phyloP scores from a whole-genome alignment of 257 asterid genomes.

The Cruciata laevipes region DNA sequence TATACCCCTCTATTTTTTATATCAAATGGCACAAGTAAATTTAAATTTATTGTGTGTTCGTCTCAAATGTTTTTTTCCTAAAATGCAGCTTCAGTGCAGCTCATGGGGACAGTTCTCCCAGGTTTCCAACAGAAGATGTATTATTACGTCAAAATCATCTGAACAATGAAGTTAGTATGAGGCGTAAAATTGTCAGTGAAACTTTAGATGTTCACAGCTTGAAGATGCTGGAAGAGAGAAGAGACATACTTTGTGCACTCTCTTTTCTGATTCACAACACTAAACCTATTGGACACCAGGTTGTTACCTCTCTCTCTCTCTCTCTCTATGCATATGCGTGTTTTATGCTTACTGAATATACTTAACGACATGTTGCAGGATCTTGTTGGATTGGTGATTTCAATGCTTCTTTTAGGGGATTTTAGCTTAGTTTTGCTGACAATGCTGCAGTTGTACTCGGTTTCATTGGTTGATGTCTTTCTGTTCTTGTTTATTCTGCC shows the following conservation, averaged over 20 bases:
- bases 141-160: slow-evolving; percentile 29
- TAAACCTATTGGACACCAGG: slow-evolving; percentile 99
- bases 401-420: slow-evolving; percentile 93
- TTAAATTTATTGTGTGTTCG: slow-evolving; percentile 6
- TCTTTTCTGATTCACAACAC: slow-evolving; percentile 84
- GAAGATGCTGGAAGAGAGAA: slow-evolving; percentile 75
- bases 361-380: slow-evolving; percentile 49
- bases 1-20: background rate
- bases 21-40: background rate
- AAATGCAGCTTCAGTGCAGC: slow-evolving; percentile 31
- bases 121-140: slow-evolving; percentile 36
- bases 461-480: slow-evolving; percentile 76
- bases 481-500: slow-evolving; percentile 84
- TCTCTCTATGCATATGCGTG: background rate
- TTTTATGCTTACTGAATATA: slow-evolving; percentile 6
- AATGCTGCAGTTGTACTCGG: slow-evolving; percentile 89
- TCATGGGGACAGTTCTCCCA: slow-evolving; percentile 16
- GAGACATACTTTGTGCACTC: slow-evolving; percentile 62
- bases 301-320: slow-evolving; percentile 9
- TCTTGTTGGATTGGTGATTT: slow-evolving; percentile 93
- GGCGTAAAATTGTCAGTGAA: slow-evolving; percentile 49
- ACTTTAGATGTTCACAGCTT: slow-evolving; percentile 58
- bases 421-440: slow-evolving; percentile 95
- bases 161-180: slow-evolving; percentile 36
- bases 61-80: slow-evolving; percentile 10